Conservation (phyloP, 305 asterid genomes). For the Solanum hybrid region DNA sequence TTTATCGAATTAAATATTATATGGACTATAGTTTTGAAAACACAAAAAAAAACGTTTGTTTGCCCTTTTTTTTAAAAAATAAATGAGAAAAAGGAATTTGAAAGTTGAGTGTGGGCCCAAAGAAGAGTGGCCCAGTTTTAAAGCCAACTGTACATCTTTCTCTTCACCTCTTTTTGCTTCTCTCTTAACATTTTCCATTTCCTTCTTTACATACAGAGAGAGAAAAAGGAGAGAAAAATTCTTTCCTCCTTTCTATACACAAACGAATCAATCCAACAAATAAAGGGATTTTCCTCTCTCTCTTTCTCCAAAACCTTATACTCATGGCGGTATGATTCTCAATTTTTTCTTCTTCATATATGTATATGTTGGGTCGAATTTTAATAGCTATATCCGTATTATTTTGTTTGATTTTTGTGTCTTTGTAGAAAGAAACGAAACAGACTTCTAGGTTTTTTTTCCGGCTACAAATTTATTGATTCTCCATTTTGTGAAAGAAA, state of each 20-base stretch:
- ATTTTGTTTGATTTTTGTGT: neutral
- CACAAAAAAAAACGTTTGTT: neutral
- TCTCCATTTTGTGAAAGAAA: neutral
- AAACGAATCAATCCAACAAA: neutral
- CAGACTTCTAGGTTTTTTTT: neutral
- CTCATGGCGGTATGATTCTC: neutral
- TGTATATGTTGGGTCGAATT: neutral
- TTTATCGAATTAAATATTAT: neutral
- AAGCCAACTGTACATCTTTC: neutral
- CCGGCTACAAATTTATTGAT: neutral
- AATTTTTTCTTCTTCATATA: neutral
- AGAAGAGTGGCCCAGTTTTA: neutral
- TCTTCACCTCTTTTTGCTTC: neutral
- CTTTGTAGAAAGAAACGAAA: neutral
- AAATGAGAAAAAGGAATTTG: neutral
- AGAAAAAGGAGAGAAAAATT: neutral
- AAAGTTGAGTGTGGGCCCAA: neutral
- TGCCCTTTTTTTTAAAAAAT: too few species aligned
- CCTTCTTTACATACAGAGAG: neutral
- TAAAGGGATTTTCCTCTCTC: neutral
- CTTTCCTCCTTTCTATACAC: neutral
- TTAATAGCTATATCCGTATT: neutral
- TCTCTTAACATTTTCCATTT: neutral
- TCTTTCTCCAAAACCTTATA: neutral
- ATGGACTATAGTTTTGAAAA: too few species aligned